Evolutionary conservation across 2,329 filamentous ascomycete genomes (phyloP), one percentile per base, ranked within the genome.

Genomic region (Coniochaeta sp.): DNA sequence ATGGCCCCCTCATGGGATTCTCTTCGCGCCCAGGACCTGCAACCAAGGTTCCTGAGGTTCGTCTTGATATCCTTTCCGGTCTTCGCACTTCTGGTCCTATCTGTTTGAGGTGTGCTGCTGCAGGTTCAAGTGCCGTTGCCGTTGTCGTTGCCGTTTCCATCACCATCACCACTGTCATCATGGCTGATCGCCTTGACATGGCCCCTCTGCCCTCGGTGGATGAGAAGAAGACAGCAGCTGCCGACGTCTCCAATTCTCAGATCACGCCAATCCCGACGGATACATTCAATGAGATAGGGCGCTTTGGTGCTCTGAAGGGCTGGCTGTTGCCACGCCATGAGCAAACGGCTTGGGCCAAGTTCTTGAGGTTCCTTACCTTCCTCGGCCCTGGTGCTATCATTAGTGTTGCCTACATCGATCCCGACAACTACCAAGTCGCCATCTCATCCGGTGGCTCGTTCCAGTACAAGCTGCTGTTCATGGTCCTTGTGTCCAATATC

Each of bases 401-500:
- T 57, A 68, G 65, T 58, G 68, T 70, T 19, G 67, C 67, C 26
- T 70, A 69, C 44, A 64, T 69, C 38, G 68, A 70, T 58, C 68
- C 68, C 11, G 68, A 69, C 44, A 69, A 69, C 59, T 70, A 68
- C 33, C 67, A 68, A 47, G 63, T 60, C 1, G 65, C 62, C 47
- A 65, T 66, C 59, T 81, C 84, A n/a, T 85, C 85, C 58, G 86
- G 86, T 60, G 83, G 84, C n/a, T 77, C 79, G 1, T 88, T 85
- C 69, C 78, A 79, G 63, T 89, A 85, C 73, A 79, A 77, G 58
- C 76, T 89, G 31, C 78, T 89, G 1, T 89, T 88, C 73, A 77
- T 89, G 67, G 80, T 89, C 58, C 74, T 89, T 5, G 74, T 88
- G 67, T 83, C 83, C 67, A 89, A 89, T 69, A 66, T 89, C 57